Evolutionary conservation across 176 grass and related monocot species (phyloP), one percentile per base, ranked within the genome.

Genomic region (Ampelocalamus luodianensis): DNA sequence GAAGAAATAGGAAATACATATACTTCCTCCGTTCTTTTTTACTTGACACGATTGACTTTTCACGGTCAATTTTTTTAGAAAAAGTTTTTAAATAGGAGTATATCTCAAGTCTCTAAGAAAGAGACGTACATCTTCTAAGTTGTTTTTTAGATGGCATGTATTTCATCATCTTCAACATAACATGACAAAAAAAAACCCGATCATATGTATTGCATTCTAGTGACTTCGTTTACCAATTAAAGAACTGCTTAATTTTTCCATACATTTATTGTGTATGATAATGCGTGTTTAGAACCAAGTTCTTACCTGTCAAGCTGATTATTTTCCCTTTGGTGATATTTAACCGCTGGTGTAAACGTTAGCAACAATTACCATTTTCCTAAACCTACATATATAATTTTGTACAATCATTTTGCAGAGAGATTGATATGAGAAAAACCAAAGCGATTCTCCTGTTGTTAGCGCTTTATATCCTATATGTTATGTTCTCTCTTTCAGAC

Each of bases 161-260:
- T 87, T 74, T 81, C 59, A 66, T 17, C 46, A 12, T 74, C 68
- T 36, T 72, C 18, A 44, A 4, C n/a, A 48, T 13, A 61, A 48
- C 22, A 51, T 59, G n/a, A 55, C 26, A 15, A 14, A 11, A 37
- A 16, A 5, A 1, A 29, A n/a, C 0, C 8, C 8, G 0, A 24
- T 34, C 53, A 10, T 65, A 15, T 29, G 56, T 13, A 11, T 64
- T 79, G 27, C 23, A 8, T 32, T 32, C 11, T 22, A 48, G 26
- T 26, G n/a, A 62, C 42, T 38, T 62, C 4, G 3, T 39, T 40
- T 68, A n/a, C 65, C 15, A 68, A 65, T n/a, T n/a, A 34, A 0
- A 29, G 1, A 7, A 32, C 4, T 8, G 60, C 24, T 29, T 63
- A 14, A 14, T 60, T 14, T 61, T 62, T 14, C 1, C 60, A 5